Conservation (phyloP, 2,329 filamentous ascomycete species). For the Teratosphaeria nubilosa region DNA sequence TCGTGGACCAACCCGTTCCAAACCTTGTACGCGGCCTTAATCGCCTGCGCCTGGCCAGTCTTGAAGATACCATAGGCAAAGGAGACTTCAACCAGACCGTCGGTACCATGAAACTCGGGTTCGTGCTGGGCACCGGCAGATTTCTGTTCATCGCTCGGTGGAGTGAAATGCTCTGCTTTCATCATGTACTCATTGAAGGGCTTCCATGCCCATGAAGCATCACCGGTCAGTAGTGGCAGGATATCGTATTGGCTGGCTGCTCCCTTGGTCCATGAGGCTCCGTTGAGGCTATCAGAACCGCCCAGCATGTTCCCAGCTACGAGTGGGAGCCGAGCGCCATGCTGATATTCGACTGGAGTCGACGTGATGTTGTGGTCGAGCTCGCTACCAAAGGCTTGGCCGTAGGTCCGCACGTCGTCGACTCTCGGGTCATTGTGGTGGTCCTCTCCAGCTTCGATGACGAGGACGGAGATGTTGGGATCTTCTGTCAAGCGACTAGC, state of each 20-base stretch:
- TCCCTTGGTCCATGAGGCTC: slow-evolving; percentile 21
- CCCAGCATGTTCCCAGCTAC: slow-evolving; percentile 19
- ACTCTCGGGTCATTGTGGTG: slow-evolving; percentile 13
- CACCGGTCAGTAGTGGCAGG: slow-evolving; percentile 18
- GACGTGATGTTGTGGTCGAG: slow-evolving; percentile 15
- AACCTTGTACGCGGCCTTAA: slow-evolving; percentile 13
- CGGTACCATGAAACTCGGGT: slow-evolving; percentile 8
- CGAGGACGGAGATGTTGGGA: slow-evolving; percentile 10
- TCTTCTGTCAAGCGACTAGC: slow-evolving; percentile 14
- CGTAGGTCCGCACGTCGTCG: slow-evolving; percentile 12
- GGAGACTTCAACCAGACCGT: slow-evolving; percentile 14
- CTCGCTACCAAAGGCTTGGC: slow-evolving; percentile 8
- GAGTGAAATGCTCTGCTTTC: slow-evolving; percentile 15
- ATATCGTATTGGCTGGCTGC: slow-evolving; percentile 19
- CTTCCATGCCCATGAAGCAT: slow-evolving; percentile 17
- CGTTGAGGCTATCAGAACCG: slow-evolving; percentile 18
- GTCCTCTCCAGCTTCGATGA: slow-evolving; percentile 19
- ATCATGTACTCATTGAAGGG: slow-evolving; percentile 18
- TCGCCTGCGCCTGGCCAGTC: slow-evolving; percentile 13
- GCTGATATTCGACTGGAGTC: slow-evolving; percentile 14
- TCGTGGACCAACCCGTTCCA: slow-evolving; percentile 12
- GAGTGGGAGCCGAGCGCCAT: slow-evolving; percentile 10
- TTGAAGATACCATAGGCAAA: slow-evolving; percentile 17
- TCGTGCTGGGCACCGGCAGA: slow-evolving; percentile 14
- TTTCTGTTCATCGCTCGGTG: slow-evolving; percentile 7